phyloP scores from a whole-genome alignment of 495 filamentous ascomycete species.

The Podospora anserina region DNA sequence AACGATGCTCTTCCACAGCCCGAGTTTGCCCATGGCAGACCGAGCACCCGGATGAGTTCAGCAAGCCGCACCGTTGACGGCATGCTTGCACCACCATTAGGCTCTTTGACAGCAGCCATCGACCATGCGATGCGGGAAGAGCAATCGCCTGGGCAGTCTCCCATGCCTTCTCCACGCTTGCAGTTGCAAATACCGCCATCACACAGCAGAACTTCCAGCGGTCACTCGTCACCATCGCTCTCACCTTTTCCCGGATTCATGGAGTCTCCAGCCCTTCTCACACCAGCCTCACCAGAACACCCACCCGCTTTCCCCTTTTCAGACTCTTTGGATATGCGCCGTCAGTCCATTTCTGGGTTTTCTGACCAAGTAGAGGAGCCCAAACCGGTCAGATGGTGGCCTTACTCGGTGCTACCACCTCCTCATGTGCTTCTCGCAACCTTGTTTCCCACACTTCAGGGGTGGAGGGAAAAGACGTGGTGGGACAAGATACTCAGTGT shows the following conservation, averaged over 20 bases:
- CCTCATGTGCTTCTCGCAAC: slow-evolving; percentile 67
- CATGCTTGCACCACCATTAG: slow-evolving; percentile 29
- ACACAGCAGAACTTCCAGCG: slow-evolving; percentile 52
- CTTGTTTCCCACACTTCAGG: slow-evolving; percentile 82
- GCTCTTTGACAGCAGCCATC: not conserved
- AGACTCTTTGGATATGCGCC: slow-evolving; percentile 14
- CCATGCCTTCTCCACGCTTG: slow-evolving; percentile 6
- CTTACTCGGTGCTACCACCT: slow-evolving; percentile 64
- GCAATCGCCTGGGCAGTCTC: slow-evolving; percentile 2
- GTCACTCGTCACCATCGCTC: slow-evolving; percentile 42
- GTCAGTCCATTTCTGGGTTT: slow-evolving; percentile 27
- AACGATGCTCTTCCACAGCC: slow-evolving; percentile 12
- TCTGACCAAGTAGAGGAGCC: slow-evolving; percentile 48
- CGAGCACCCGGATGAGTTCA: slow-evolving; percentile 26
- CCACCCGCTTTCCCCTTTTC: slow-evolving; percentile 38
- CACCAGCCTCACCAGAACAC: slow-evolving; percentile 46
- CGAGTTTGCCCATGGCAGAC: slow-evolving; percentile 1
- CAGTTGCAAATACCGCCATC: slow-evolving; percentile 35
- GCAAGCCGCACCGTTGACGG: slow-evolving; percentile 28
- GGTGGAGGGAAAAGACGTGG: slow-evolving; percentile 70
- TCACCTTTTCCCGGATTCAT: slow-evolving; percentile 43
- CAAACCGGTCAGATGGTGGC: slow-evolving; percentile 65
- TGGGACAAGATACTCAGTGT: slow-evolving; percentile 76
- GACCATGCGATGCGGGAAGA: slow-evolving; percentile 8
- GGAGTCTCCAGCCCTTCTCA: slow-evolving; percentile 43